Percentiles rank a stretch among this genome's conserved stretches.
Evolutionary conservation across 2,329 filamentous ascomycete species (phyloP).

Genomic region (Verticillium klebahnii): DNA sequence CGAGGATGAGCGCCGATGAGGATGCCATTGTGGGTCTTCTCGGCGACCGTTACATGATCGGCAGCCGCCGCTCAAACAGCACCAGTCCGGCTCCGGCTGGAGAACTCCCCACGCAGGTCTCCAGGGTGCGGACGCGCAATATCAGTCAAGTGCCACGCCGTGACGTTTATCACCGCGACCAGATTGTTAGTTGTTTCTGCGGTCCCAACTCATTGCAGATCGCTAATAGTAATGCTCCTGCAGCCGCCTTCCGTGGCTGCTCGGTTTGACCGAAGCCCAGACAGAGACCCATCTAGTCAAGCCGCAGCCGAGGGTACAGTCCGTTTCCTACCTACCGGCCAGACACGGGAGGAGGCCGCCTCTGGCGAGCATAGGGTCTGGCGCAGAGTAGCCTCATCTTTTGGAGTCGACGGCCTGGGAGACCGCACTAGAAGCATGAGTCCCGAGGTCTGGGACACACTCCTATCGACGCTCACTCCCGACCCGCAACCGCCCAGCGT

Average conservation of each 20-base stretch:
- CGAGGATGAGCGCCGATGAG: neutral
- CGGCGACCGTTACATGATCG: neutral
- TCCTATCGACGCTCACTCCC: conserved; percentile 74
- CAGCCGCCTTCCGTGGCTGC: conserved; percentile 11
- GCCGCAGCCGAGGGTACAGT: neutral
- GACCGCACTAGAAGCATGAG: conserved; percentile 82
- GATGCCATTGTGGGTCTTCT: neutral
- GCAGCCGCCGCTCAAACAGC: neutral
- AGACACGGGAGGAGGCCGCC: neutral
- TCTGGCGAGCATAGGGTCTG: neutral
- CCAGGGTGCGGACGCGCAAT: neutral
- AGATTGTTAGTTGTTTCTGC: neutral
- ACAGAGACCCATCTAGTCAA: neutral
- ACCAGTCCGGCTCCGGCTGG: neutral
- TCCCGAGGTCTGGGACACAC: conserved; percentile 74
- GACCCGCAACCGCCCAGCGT: conserved; percentile 77
- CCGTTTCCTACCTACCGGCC: neutral
- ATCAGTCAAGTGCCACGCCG: neutral
- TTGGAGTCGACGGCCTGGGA: conserved; percentile 65
- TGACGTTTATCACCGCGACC: neutral
- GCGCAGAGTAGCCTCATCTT: neutral
- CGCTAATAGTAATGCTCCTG: neutral
- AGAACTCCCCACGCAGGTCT: neutral
- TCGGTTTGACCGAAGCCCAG: conserved; percentile 13
- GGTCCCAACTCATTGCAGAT: too few species aligned